These are phyloP conservation scores for Globisporangium acanthophoron DNA, from an alignment of 352 stramenopile genomes.

Conservation along the genomic window DNA sequence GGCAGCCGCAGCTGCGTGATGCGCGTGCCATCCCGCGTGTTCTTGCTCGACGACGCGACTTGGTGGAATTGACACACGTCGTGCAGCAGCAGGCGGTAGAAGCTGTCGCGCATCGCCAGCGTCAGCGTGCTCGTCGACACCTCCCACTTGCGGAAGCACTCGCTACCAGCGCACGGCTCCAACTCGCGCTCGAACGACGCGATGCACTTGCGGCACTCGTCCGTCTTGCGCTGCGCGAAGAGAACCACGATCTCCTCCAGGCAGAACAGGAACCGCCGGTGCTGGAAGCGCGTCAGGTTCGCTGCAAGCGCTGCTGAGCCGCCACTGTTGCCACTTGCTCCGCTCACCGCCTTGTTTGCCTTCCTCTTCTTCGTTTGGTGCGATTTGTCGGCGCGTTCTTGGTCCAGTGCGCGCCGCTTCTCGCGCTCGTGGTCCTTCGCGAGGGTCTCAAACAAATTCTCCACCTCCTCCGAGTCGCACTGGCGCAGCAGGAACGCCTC, in stretches of 20 bases:
- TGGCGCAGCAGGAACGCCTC: slow-evolving; percentile 38
- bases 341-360: too few relatives aligned
- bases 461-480: slow-evolving; percentile 45
- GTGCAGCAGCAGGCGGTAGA: slow-evolving; percentile 63
- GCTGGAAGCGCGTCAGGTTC: slow-evolving; percentile 55
- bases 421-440: slow-evolving; percentile 22
- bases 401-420: slow-evolving; percentile 11
- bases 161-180: slow-evolving; percentile 37
- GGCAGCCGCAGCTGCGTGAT: slow-evolving; percentile 64
- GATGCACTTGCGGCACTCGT: slow-evolving; percentile 50
- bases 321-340: neutral
- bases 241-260: slow-evolving; percentile 69
- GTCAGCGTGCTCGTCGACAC: slow-evolving; percentile 62
- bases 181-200: slow-evolving; percentile 40
- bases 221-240: slow-evolving; percentile 66
- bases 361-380: slow-evolving; percentile 20
- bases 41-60: slow-evolving; percentile 61
- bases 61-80: slow-evolving; percentile 70
- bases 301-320: slow-evolving; percentile 2
- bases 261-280: slow-evolving; percentile 76
- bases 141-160: slow-evolving; percentile 57
- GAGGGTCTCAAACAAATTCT: slow-evolving; percentile 53
- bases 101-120: slow-evolving; percentile 67
- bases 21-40: slow-evolving; percentile 54
- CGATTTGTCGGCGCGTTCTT: slow-evolving; percentile 6